Evolutionary conservation across 2,329 filamentous ascomycete genomes (phyloP).

Genomic region (Aaosphaeria arxii): DNA sequence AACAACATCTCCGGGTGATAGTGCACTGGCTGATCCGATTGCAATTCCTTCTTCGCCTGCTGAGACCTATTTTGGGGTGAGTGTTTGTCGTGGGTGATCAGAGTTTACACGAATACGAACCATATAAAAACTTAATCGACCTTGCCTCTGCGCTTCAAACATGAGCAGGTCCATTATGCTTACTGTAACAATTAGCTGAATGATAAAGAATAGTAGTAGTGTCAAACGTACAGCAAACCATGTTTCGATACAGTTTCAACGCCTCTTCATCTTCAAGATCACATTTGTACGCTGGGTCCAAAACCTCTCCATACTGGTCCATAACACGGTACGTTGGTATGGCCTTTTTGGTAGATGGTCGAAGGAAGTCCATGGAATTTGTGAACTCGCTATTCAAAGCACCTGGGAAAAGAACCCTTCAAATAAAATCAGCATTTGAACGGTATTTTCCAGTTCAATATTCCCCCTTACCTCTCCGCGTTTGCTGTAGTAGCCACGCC

Average conservation of each 20-base stretch:
- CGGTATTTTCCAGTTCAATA: background rate
- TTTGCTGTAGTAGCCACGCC: constrained; percentile 58
- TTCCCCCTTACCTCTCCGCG: constrained; percentile 56
- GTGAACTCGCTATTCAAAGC: constrained; percentile 94
- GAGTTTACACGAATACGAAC: constrained; percentile 43
- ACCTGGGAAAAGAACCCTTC: constrained; percentile 75
- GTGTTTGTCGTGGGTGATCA: background rate
- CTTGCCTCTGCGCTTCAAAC: constrained; percentile 96
- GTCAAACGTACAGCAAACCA: constrained; percentile 52
- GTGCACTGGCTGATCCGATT: constrained; percentile 80
- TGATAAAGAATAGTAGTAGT: background rate
- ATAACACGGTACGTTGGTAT: constrained; percentile 91
- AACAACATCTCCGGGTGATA: constrained; percentile 81
- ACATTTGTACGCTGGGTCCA: constrained; percentile 68
- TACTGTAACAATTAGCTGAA: constrained; percentile 37
- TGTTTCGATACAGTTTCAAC: constrained; percentile 60
- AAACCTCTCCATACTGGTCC: constrained; percentile 79
- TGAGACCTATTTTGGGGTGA: constrained; percentile 51
- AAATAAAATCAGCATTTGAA: background rate
- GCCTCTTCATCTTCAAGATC: constrained; percentile 64
- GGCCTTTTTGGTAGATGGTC: constrained; percentile 67
- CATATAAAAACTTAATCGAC: constrained; percentile 96
- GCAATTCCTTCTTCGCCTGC: constrained; percentile 93
- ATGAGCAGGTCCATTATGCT: constrained; percentile 95
- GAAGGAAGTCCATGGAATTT: constrained; percentile 71